Percentiles rank a stretch among this genome's conserved stretches.
Conservation (phyloP, 1,284 basidiomycete species). For the Malassezia nana region DNA sequence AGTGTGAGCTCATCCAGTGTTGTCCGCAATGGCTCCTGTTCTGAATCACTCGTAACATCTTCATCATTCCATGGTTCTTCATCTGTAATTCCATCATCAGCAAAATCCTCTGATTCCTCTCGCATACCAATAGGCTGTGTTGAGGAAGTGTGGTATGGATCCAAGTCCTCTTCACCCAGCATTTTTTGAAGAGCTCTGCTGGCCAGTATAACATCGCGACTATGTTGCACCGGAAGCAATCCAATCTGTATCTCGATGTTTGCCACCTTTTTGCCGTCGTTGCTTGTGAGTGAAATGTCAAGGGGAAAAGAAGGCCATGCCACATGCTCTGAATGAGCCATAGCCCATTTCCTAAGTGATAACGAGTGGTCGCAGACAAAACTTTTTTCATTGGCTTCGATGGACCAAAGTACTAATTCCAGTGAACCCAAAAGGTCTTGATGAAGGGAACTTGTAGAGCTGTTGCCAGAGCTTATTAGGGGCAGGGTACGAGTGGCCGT, state of each 20-base stretch:
- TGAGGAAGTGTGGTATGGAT: background rate
- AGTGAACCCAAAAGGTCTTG: background rate
- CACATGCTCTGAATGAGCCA: background rate
- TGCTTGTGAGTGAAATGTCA: background rate
- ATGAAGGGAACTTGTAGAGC: background rate
- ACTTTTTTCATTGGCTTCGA: background rate
- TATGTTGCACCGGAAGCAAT: background rate
- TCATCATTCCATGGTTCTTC: background rate
- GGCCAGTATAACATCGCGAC: background rate
- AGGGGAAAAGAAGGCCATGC: background rate
- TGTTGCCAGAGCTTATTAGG: background rate
- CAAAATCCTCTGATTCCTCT: background rate
- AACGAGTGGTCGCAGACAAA: background rate
- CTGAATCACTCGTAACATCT: background rate
- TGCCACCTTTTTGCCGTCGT: background rate
- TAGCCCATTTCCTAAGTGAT: background rate
- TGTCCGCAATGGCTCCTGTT: background rate
- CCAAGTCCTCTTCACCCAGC: background rate
- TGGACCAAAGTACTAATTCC: background rate
- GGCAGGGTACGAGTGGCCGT: background rate
- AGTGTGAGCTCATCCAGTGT: background rate
- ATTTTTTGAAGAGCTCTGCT: background rate
- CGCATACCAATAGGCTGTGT: slow-evolving; percentile 5
- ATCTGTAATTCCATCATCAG: slow-evolving; percentile 3
- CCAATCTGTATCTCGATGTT: background rate